A percentile compares a stretch with the other conserved stretches of the same genome.
Evolutionary conservation across 345 rosid genomes (phyloP).

Genomic region (Boechera retrofracta): DNA sequence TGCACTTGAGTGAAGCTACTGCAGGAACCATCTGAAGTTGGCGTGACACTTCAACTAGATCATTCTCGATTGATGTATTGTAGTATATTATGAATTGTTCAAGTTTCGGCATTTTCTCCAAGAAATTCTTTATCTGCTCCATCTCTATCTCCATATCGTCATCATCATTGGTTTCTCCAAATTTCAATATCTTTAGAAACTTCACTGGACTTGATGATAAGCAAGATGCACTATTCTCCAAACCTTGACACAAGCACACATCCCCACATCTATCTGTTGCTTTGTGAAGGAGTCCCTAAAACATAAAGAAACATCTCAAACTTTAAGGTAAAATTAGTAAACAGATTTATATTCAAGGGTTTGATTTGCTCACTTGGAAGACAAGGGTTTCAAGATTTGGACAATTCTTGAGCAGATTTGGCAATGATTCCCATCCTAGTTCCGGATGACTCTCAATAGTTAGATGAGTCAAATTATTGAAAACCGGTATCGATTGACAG

Average conservation of each 20-base stretch:
- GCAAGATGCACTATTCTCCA: constrained; percentile 11
- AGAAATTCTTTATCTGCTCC: constrained; percentile 23
- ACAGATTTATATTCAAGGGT: background rate
- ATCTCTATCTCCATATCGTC: constrained; percentile 15
- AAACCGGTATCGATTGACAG: constrained; percentile 34
- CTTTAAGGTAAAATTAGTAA: background rate
- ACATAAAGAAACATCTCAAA: constrained; percentile 13
- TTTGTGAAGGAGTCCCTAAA: constrained; percentile 34
- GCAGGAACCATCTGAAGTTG: constrained; percentile 15
- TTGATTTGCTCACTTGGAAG: constrained; percentile 20
- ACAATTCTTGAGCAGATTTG: constrained; percentile 25
- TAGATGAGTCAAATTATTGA: constrained; percentile 32
- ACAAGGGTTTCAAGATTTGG: constrained; percentile 41
- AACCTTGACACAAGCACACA: constrained; percentile 30
- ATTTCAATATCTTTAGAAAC: constrained; percentile 29
- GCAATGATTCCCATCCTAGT: constrained; percentile 41
- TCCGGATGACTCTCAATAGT: constrained; percentile 25
- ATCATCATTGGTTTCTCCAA: constrained; percentile 19
- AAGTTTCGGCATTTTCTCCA: constrained; percentile 31
- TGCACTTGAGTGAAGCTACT: constrained; percentile 34
- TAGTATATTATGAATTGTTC: constrained; percentile 25
- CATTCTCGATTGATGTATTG: constrained; percentile 3
- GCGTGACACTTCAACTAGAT: constrained; percentile 27
- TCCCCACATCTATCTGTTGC: constrained; percentile 28
- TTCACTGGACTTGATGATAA: constrained; percentile 35